These are phyloP conservation scores for Elsinoe australis DNA, from an alignment of 2,329 filamentous ascomycete species.

Conservation along the genomic window DNA sequence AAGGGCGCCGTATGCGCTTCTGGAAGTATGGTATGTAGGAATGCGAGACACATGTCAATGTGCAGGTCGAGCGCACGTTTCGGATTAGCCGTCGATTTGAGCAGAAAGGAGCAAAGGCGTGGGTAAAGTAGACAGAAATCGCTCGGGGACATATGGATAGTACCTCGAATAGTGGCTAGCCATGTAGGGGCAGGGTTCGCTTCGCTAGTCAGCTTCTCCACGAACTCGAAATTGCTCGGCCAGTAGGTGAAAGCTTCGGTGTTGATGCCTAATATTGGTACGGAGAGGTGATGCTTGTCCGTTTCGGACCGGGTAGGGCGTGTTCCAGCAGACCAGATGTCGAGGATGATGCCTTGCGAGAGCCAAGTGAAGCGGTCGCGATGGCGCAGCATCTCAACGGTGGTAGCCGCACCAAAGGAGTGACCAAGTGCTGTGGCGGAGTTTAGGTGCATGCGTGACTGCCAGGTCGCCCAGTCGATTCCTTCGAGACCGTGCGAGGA, in stretches of 20 bases:
- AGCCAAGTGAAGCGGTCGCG: constrained; percentile 50
- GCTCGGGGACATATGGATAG: constrained; percentile 58
- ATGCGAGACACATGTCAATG: constrained; percentile 55
- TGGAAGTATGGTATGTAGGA: constrained; percentile 49
- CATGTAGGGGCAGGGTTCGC: constrained; percentile 42
- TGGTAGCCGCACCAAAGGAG: constrained; percentile 59
- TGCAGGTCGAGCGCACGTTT: constrained; percentile 56
- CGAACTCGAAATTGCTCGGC: constrained; percentile 54
- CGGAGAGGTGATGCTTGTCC: constrained; percentile 35
- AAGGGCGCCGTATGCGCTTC: constrained; percentile 39
- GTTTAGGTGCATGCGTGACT: constrained; percentile 46
- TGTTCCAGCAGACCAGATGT: constrained; percentile 52
- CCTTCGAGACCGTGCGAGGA: constrained; percentile 53
- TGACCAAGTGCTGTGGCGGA: constrained; percentile 58
- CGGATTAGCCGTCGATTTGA: constrained; percentile 59
- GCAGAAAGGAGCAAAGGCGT: constrained; percentile 48
- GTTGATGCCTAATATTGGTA: constrained; percentile 56
- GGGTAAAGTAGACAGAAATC: constrained; percentile 61
- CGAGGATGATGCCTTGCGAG: constrained; percentile 57
- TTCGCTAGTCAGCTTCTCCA: constrained; percentile 52
- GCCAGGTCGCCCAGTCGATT: constrained; percentile 52
- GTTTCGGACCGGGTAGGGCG: constrained; percentile 35
- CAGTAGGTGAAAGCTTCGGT: constrained; percentile 65
- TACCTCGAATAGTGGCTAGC: constrained; percentile 47
- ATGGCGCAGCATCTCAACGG: constrained; percentile 52